Evolutionary conservation across 2,329 filamentous ascomycete species (phyloP).

Genomic region (Microsporum canis): DNA sequence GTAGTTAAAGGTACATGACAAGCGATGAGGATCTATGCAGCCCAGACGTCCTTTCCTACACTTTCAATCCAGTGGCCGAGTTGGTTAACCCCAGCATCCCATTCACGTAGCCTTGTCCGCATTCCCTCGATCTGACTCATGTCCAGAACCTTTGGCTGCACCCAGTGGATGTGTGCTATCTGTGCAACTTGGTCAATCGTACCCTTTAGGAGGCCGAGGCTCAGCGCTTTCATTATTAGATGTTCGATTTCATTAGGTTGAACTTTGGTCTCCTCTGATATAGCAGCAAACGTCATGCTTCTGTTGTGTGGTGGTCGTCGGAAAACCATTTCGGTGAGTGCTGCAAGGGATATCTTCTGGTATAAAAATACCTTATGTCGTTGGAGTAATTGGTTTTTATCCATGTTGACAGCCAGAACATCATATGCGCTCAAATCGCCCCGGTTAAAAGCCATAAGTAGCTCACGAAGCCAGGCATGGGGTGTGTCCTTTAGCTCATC

Average conservation of each 20-base stretch:
- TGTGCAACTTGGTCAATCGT: slow-evolving; percentile 94
- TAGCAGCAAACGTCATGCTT: slow-evolving; percentile 81
- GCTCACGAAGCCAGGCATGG: slow-evolving; percentile 79
- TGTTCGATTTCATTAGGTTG: slow-evolving; percentile 88
- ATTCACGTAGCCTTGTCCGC: slow-evolving; percentile 76
- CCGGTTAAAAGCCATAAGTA: slow-evolving; percentile 96
- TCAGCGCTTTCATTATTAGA: slow-evolving; percentile 97
- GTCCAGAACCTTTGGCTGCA: slow-evolving; percentile 95
- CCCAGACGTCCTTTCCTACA: slow-evolving; percentile 91
- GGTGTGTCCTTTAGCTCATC: slow-evolving; percentile 65
- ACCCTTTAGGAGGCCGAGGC: slow-evolving; percentile 75
- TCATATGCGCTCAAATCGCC: slow-evolving; percentile 86
- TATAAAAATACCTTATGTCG: slow-evolving; percentile 75
- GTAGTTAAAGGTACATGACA: neutral
- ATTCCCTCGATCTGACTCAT: slow-evolving; percentile 91
- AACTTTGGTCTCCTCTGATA: slow-evolving; percentile 86
- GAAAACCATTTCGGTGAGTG: slow-evolving; percentile 92
- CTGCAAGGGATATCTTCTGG: slow-evolving; percentile 96
- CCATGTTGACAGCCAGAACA: slow-evolving; percentile 66
- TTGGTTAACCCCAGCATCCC: slow-evolving; percentile 92
- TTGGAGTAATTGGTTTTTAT: slow-evolving; percentile 65
- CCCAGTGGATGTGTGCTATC: slow-evolving; percentile 93
- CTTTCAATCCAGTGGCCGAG: slow-evolving; percentile 95
- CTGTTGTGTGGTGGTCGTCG: slow-evolving; percentile 90
- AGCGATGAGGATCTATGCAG: slow-evolving; percentile 44